Base-by-base conservation (phyloP, 306 rosid species). In the Cucumis hystrix region DNA sequence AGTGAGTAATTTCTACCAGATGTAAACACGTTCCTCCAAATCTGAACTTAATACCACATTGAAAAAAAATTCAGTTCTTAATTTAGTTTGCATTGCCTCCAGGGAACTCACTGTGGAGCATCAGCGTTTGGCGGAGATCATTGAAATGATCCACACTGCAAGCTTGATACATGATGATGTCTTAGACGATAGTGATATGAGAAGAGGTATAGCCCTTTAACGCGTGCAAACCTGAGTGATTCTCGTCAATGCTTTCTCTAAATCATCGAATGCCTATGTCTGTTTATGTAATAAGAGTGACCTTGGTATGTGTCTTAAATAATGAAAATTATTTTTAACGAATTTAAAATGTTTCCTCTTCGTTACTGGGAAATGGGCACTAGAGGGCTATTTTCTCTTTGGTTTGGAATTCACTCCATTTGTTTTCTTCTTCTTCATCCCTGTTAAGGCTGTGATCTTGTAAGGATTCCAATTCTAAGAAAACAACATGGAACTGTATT, bases 81-180 rank as follows among this genome's bases (percentile, higher is more conserved):
- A 39, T 78, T 67, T 77, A 21, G 77, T 84, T 45, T 79, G 84
- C 70, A 60, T 67, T 57, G 86, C 65, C 74, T 84, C 21, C 85
- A 92, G 98, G 88, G 99, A 96, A 81, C 90, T 96, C 83, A 92
- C 97, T 43, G 70, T 25, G 79, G 89, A 89, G 90, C 98, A 96
- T 82, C 84, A 91, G 16, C 92, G 97, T 47, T 83, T 96, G 83
- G 97, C 99, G 17, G 99, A 96, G 91, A 96, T 91, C 77, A 91
- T 96, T 82, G 99, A 96, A 80, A 96, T 96, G 98, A 96, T 96
- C 82, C 98, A 92, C 76, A 96, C 99, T 67, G 98, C 99, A 76
- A 96, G 99, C 85, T 87, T 96, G 85, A 91, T 96, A 72, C 99
- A 96, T 12, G 98, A 96, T 82, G 99, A 96, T 82, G 96, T 96